Percentiles rank a stretch among this genome's conserved stretches.
phyloP scores from a whole-genome alignment of 2,329 filamentous ascomycete genomes.

The Phaeomoniella chlamydospora region DNA sequence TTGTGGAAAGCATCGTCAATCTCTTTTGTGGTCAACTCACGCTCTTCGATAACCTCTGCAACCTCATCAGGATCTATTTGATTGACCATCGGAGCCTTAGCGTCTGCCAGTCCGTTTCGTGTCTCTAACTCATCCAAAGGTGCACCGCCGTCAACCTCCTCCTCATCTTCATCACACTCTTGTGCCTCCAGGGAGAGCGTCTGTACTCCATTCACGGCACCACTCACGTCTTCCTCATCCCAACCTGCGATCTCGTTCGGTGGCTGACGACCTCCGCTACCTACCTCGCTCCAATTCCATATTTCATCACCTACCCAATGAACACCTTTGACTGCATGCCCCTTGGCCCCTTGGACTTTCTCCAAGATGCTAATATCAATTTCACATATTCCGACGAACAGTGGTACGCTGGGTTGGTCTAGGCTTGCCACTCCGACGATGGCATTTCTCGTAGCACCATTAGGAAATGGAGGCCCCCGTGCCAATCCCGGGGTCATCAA shows the following conservation, averaged over 20 bases:
- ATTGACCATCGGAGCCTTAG: background rate
- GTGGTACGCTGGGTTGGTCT: slow-evolving; percentile 44
- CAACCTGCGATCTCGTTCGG: slow-evolving; percentile 41
- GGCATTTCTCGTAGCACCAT: slow-evolving; percentile 41
- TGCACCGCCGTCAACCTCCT: slow-evolving; percentile 31
- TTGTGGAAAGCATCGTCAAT: slow-evolving; percentile 51
- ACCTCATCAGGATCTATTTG: slow-evolving; percentile 12
- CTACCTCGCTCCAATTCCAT: slow-evolving; percentile 47
- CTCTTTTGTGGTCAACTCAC: slow-evolving; percentile 45
- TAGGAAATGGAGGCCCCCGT: slow-evolving; percentile 48
- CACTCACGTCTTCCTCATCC: slow-evolving; percentile 20
- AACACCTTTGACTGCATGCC: slow-evolving; percentile 49
- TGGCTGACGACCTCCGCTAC: slow-evolving; percentile 35
- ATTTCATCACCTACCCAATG: slow-evolving; percentile 57
- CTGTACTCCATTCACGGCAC: slow-evolving; percentile 18
- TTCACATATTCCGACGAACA: slow-evolving; percentile 50
- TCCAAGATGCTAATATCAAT: slow-evolving; percentile 44
- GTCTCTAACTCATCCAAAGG: slow-evolving; percentile 16
- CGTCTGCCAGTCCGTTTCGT: slow-evolving; percentile 12
- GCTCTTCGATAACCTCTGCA: slow-evolving; percentile 23
- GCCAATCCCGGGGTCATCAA: slow-evolving; percentile 55
- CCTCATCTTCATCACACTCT: slow-evolving; percentile 25
- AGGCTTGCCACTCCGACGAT: slow-evolving; percentile 49
- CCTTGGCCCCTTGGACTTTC: slow-evolving; percentile 44
- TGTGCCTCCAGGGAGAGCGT: slow-evolving; percentile 19